A percentile compares a stretch with the other conserved stretches of the same genome.
phyloP scores from a whole-genome alignment of 2,329 filamentous ascomycete genomes.

The Claviceps sp. region DNA sequence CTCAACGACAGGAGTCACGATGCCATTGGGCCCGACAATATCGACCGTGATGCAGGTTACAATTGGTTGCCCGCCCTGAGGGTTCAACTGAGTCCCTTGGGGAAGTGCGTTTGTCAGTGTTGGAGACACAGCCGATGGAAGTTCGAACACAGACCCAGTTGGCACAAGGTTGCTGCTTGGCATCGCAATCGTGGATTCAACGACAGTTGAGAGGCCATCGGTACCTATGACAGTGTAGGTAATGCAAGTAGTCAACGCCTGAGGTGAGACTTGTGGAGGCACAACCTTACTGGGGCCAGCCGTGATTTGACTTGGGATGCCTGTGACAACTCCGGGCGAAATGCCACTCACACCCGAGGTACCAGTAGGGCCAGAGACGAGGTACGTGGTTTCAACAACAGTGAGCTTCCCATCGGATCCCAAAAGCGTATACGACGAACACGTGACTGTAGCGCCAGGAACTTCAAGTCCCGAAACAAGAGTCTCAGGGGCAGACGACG shows the following conservation, averaged over 20 bases:
- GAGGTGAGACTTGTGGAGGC: not conserved
- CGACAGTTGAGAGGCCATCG: constrained; percentile 16
- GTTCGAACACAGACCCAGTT: constrained; percentile 7
- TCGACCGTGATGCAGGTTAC: constrained; percentile 19
- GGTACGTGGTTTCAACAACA: constrained; percentile 15
- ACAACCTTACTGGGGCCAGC: constrained; percentile 2
- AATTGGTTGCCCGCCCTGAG: constrained; percentile 9
- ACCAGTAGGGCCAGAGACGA: constrained; percentile 10
- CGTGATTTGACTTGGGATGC: constrained; percentile 11
- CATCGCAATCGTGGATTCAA: constrained; percentile 19
- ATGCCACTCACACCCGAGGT: constrained; percentile 2
- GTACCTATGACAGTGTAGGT: constrained; percentile 17
- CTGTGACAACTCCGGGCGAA: constrained; percentile 13
- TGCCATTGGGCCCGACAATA: constrained; percentile 19
- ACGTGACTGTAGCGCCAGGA: constrained; percentile 11
- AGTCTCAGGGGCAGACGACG: constrained; percentile 2
- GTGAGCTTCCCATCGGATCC: constrained; percentile 16
- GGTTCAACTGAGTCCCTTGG: constrained; percentile 8
- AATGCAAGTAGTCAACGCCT: constrained; percentile 17
- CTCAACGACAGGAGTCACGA: constrained; percentile 16
- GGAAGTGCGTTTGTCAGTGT: constrained; percentile 7
- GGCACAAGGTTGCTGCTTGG: constrained; percentile 11
- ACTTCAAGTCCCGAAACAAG: constrained; percentile 7
- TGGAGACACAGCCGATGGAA: constrained; percentile 9
- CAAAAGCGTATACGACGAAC: constrained; percentile 17